Conservation (phyloP, 2,329 filamentous ascomycete genomes). For the Domatiomyces catenatus region DNA sequence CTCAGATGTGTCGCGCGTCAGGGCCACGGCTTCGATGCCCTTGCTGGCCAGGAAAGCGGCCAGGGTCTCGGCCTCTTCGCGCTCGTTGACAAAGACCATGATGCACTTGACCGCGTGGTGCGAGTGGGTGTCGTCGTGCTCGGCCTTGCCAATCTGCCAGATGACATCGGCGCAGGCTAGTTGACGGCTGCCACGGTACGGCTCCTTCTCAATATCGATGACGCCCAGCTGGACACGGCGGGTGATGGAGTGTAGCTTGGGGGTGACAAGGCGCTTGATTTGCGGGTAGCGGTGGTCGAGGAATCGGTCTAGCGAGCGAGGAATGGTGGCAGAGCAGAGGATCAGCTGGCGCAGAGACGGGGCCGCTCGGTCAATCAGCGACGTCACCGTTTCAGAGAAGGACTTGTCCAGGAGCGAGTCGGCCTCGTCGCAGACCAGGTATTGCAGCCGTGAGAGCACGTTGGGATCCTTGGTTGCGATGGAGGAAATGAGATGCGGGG, state of each 20-base stretch:
- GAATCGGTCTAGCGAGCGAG: slow-evolving; percentile 70
- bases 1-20: slow-evolving; percentile 71
- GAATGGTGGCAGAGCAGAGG: slow-evolving; percentile 92
- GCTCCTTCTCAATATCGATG: slow-evolving; percentile 79
- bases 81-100: slow-evolving; percentile 92
- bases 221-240: slow-evolving; percentile 87
- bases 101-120: slow-evolving; percentile 52
- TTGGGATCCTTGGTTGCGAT: slow-evolving; percentile 84
- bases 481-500: slow-evolving; percentile 74
- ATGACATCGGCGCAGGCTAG: slow-evolving; percentile 90
- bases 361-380: slow-evolving; percentile 64
- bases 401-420: slow-evolving; percentile 91
- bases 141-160: slow-evolving; percentile 77
- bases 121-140: slow-evolving; percentile 43
- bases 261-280: slow-evolving; percentile 75
- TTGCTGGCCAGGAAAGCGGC: slow-evolving; percentile 65
- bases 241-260: slow-evolving; percentile 90
- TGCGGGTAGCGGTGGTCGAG: slow-evolving; percentile 69
- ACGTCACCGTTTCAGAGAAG: slow-evolving; percentile 68
- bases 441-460: slow-evolving; percentile 75
- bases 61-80: slow-evolving; percentile 70
- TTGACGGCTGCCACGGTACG: slow-evolving; percentile 82
- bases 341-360: slow-evolving; percentile 76
- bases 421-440: slow-evolving; percentile 86
- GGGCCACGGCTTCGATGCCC: slow-evolving; percentile 72